These are phyloP conservation scores for Penicillium sclerotigenum DNA, from an alignment of 2,329 filamentous ascomycete genomes.

Conservation along the genomic window DNA sequence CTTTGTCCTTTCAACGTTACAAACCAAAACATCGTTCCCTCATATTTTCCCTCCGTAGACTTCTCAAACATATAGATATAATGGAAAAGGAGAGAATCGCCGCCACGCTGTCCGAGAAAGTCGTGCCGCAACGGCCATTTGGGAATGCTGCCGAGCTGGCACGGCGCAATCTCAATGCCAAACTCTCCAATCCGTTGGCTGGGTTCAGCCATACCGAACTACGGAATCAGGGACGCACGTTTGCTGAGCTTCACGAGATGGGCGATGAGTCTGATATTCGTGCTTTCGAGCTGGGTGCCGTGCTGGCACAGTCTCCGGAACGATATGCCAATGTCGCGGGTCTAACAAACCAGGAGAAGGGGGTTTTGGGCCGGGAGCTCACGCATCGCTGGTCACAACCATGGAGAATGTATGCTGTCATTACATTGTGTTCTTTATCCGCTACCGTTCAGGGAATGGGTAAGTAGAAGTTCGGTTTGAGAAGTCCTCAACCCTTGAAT, in stretches of 20 bases:
- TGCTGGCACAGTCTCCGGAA: constrained; percentile 55
- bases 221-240: constrained; percentile 55
- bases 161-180: constrained; percentile 46
- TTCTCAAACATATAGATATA: background rate
- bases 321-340: constrained; percentile 51
- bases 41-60: background rate
- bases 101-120: constrained; percentile 7
- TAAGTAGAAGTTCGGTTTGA: constrained; percentile 24
- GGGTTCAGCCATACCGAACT: constrained; percentile 52
- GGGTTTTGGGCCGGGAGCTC: constrained; percentile 58
- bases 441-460: constrained; percentile 69
- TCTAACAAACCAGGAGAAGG: constrained; percentile 57
- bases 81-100: background rate
- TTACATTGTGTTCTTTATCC: constrained; percentile 64
- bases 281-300: constrained; percentile 59
- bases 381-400: constrained; percentile 69
- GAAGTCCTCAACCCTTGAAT: background rate
- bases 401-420: constrained; percentile 61
- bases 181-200: constrained; percentile 54
- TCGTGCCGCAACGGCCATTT: constrained; percentile 23
- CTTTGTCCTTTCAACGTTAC: background rate
- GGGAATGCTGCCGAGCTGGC: constrained; percentile 40
- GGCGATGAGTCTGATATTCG: constrained; percentile 56
- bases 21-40: background rate
- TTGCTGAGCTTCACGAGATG: constrained; percentile 55